phyloP scores from a whole-genome alignment of 1,139 yeast species.

The Candida albicans region DNA sequence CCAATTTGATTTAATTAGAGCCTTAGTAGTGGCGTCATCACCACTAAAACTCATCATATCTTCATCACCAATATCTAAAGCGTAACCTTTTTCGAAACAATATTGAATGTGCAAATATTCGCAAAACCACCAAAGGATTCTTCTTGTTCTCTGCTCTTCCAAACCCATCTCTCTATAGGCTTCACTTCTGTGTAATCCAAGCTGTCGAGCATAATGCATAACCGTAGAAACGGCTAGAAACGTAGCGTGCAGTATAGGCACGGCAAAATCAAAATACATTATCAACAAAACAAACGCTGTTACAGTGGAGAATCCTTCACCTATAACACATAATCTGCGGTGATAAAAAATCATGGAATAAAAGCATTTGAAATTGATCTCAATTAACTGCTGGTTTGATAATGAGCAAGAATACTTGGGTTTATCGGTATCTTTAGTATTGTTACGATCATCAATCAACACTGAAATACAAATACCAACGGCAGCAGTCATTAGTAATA shows the following conservation, averaged over 20 bases:
- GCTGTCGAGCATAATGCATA: constrained; percentile 57
- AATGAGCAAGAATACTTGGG: constrained; percentile 9
- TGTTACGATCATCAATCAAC: constrained; percentile 10
- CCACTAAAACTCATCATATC: constrained; percentile 42
- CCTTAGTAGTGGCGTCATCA: constrained; percentile 6
- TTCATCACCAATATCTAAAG: constrained; percentile 51
- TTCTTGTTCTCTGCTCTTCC: constrained; percentile 38
- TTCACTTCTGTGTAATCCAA: constrained; percentile 67
- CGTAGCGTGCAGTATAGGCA: constrained; percentile 41
- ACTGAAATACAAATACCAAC: constrained; percentile 8
- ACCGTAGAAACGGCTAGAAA: constrained; percentile 52
- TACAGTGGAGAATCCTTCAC: constrained; percentile 51
- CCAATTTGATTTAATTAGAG: constrained; percentile 8
- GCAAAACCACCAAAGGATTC: constrained; percentile 56
- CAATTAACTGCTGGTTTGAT: constrained; percentile 17
- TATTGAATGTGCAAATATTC: constrained; percentile 53
- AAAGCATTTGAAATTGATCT: constrained; percentile 27
- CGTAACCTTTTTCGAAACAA: constrained; percentile 56
- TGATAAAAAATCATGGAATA: constrained; percentile 46
- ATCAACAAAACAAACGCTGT: constrained; percentile 49
- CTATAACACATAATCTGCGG: constrained; percentile 42
- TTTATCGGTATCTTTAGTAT: constrained; percentile 4
- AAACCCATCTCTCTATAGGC: constrained; percentile 38
- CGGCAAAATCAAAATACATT: constrained; percentile 42
- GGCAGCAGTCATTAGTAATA: constrained; percentile 9